Base-by-base conservation (phyloP, 108 stramenopile genomes). In the Nitzschia sp. region DNA sequence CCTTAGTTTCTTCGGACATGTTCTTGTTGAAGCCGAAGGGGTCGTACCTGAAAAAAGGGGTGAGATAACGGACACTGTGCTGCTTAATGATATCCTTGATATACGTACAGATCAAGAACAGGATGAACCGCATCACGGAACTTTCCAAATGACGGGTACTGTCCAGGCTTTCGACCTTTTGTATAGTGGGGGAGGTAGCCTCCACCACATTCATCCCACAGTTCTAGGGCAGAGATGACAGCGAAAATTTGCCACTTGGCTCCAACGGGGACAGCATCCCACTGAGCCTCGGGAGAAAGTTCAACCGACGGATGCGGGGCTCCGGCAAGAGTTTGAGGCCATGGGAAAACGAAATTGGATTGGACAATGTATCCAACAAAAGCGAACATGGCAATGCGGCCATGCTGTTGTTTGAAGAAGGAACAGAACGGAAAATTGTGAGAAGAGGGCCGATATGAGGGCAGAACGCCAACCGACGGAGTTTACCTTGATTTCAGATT, bases 201-300 rank as follows among this genome's bases (percentile, higher is more conserved):
- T 29, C 80, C 80, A 26, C 80, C 80, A 48, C 81, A 83, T 71
- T 88, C 86, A 65, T 84, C 86, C 83, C 83, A 84, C 21, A 84
- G 45, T 58, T 88, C 86, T 17, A 88, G 69, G 44, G 63, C 53
- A 45, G 76, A 71, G 54, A 88, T 78, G 25, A 83, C 69, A 32
- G 65, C 66, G 53, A 88, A 81, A 56, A 85, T 83, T 73, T 85
- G 87, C 87, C 84, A 88, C 72, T 88, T 88, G 62, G 79, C 84
- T 56, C 57, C 73, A 63, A 73, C 56, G n/a, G 77, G 68, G 58
- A 85, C 52, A 44, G 82, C 66, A 47, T 87, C 85, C 85, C 85
- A 87, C 53, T 83, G 85, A 0, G 63, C 80, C 35, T 83, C 82
- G 17, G 85, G 85, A 47, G 45, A 58, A 22, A 85, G 77, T 45